Base-by-base conservation (phyloP, 2,329 filamentous ascomycete genomes). In the Geosmithia putterillii region DNA sequence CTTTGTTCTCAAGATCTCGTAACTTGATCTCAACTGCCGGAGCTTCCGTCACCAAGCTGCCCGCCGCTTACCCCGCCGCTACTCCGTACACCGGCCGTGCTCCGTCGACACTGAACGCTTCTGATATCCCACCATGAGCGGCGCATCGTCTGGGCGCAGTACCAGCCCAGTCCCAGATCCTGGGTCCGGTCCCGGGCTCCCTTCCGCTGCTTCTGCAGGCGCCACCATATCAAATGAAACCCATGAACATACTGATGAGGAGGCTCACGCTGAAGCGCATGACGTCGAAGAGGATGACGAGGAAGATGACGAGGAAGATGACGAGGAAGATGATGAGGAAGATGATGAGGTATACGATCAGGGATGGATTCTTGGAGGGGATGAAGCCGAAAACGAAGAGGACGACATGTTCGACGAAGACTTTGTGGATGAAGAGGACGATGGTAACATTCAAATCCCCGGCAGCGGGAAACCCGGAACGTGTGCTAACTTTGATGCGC, bases 221-320 rank as follows among this genome's bases (percentile, higher is more conserved):
- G n/a, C n/a, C n/a, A n/a, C n/a, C n/a, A n/a, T n/a, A n/a, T n/a
- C n/a, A n/a, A n/a, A n/a, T n/a, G n/a, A n/a, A n/a, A n/a, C n/a
- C n/a, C n/a, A n/a, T n/a, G n/a, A n/a, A n/a, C n/a, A n/a, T n/a
- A n/a, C n/a, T n/a, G n/a, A n/a, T n/a, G n/a, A n/a, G 18, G 46
- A 46, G 35, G 32, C 38, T 7, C 52, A 51, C n/a, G 56, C 60
- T 34, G 54, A 61, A 5, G 57, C 60, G 6, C 53, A 59, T 10
- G 59, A 60, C 14, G 61, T 35, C 17, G 42, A 43, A 10, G 35
- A 61, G 18, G 56, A 57, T 18, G 46, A 52, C 19, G 48, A 52
- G 3, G 47, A 47, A 10, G 43, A 60, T 2, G 59, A 60, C 9
- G 52, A 53, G 17, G 50, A 55, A 0, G 48, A 53, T n/a, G n/a